Base-by-base conservation (phyloP, 2,329 filamentous ascomycete species). In the Alternaria dauci region DNA sequence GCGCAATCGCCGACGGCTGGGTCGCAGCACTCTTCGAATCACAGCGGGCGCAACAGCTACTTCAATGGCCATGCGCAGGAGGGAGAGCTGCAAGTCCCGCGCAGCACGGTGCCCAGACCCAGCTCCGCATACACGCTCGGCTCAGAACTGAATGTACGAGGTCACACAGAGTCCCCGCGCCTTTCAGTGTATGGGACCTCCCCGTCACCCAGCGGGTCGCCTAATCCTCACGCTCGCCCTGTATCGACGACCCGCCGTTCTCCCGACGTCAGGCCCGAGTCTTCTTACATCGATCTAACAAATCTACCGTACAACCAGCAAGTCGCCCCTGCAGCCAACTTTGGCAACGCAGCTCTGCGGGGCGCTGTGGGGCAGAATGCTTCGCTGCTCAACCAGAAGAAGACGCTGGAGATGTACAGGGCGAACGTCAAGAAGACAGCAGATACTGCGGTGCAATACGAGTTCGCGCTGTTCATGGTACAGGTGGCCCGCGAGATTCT, bases 391-490 rank as follows among this genome's bases (percentile, higher is more conserved):
- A 94, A 93, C 73, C 90, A 92, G 34, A 92, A 94, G 75, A 94
- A 98, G 81, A 99, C 95, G 2, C 86, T 99, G 50, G 94, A 98
- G 56, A 97, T 98, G 94, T 99, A 99, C 78, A 88, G 94, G 44
- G 90, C 91, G 56, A 99, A 98, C 74, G 92, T 97, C 59, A 98
- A 97, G 82, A 99, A 99, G 83, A 96, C 95, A 3, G 95, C 91
- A 64, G 93, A 97, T 78, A 85, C 90, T 16, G 89, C 91, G 4
- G 91, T 96, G 34, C 93, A 97, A 78, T 98, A 98, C 78, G 95
- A 96, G 30, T 98, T 99, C 80, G 95, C 95, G 2, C 87, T 98
- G 38, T 97, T 96, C 78, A 88, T 99, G 82, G 90, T 98, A 68
- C 92, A 94, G 47, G 90, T 93, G 2, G 94, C 94, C 41, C 91